These are phyloP conservation scores for Mayamaea pseudoterrestris DNA, from an alignment of 108 stramenopile species.

Conservation along the genomic window DNA sequence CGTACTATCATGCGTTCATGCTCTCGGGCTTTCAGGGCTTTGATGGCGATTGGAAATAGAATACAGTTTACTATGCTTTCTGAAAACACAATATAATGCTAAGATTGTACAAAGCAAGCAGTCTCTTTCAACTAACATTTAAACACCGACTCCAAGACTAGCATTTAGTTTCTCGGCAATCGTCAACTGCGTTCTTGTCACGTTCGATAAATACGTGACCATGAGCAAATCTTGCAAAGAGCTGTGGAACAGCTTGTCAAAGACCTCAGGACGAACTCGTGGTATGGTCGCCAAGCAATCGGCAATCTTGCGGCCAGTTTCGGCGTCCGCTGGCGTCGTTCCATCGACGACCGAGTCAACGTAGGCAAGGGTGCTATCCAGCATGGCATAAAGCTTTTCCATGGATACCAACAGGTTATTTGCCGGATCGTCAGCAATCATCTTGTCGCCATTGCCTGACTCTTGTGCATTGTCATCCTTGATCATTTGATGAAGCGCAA, in stretches of 20 bases:
- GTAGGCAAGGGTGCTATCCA: constrained; percentile 70
- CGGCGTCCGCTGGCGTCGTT: constrained; percentile 47
- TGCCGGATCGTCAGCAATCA: constrained; percentile 5
- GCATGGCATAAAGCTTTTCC: constrained; percentile 61
- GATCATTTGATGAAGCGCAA: constrained; percentile 85
- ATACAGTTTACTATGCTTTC: not conserved
- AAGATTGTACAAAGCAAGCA: not conserved
- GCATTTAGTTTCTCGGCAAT: constrained; percentile 94
- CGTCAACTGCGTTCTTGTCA: constrained; percentile 85
- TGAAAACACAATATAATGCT: not conserved
- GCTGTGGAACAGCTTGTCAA: constrained; percentile 82
- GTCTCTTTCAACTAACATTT: not conserved
- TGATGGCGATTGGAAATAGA: constrained; percentile 50
- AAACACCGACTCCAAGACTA: constrained; percentile 39
- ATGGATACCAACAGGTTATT: constrained; percentile 49
- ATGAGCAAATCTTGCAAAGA: constrained; percentile 94
- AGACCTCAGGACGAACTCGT: constrained; percentile 79
- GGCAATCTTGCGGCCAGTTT: constrained; percentile 64
- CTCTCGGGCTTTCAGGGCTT: constrained; percentile 78
- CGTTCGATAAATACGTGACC: constrained; percentile 90
- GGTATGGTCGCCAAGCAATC: constrained; percentile 81
- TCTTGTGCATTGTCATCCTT: constrained; percentile 16
- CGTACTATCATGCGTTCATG: constrained; percentile 66
- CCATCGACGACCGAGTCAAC: constrained; percentile 83
- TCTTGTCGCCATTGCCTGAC: constrained; percentile 12